Conservation (phyloP, 2,329 filamentous ascomycete species). For the Cercospora brassicicola region DNA sequence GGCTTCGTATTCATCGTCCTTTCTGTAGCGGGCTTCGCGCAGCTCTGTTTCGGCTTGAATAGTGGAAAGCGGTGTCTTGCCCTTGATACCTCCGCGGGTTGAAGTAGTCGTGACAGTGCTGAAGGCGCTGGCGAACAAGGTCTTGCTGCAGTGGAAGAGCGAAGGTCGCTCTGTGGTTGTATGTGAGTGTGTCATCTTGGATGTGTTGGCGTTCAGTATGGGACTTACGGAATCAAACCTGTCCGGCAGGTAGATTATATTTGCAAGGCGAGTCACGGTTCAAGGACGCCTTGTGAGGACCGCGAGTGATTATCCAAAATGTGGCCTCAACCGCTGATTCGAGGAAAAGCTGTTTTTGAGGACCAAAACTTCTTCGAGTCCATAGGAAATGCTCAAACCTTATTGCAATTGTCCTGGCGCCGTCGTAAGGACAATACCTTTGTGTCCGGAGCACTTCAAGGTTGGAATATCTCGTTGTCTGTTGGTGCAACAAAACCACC, state of each 20-base stretch:
- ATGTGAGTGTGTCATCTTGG: background rate
- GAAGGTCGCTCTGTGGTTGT: background rate
- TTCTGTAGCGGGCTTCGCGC: background rate
- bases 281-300: background rate
- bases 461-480: background rate
- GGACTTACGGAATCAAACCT: background rate
- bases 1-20: background rate
- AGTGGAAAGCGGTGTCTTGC: background rate
- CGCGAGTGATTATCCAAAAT: background rate
- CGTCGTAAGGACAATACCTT: background rate
- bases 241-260: conserved; percentile 3
- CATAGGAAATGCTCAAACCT: background rate
- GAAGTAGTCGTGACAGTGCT: background rate
- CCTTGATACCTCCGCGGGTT: background rate
- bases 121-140: background rate
- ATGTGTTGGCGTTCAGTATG: background rate
- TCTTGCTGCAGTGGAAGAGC: background rate
- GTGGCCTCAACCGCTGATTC: background rate
- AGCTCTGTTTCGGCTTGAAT: background rate
- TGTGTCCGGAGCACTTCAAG: background rate
- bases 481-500: background rate
- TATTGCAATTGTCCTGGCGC: background rate
- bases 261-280: background rate
- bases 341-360: background rate
- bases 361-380: background rate